Evolutionary conservation across 441 rosid species (phyloP).

Genomic region (Euphorbia schlechtendalii): DNA sequence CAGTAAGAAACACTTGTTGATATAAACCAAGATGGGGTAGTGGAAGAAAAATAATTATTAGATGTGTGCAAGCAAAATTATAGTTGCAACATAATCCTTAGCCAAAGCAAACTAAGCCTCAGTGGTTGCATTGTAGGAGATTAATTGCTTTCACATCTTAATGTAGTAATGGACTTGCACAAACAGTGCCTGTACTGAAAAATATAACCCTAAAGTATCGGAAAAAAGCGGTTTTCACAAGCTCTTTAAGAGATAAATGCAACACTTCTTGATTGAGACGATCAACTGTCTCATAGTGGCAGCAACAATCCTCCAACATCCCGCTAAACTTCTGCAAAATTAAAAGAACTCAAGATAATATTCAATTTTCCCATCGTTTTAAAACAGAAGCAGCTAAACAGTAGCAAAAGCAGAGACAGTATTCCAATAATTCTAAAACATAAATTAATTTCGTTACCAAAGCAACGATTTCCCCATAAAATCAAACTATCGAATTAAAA

Average conservation of each 20-base stretch:
- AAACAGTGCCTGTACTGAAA: not conserved
- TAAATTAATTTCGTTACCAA: not conserved
- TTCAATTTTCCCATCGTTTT: not conserved
- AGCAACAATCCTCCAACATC: slow-evolving; percentile 78
- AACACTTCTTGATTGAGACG: slow-evolving; percentile 52
- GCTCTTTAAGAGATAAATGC: slow-evolving; percentile 67
- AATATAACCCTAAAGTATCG: slow-evolving; percentile 73
- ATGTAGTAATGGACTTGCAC: not conserved
- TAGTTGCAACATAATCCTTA: too few relatives aligned
- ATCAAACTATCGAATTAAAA: too few relatives aligned
- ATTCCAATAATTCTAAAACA: not conserved
- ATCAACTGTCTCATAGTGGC: slow-evolving; percentile 80
- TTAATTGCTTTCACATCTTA: not conserved
- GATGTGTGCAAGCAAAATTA: too few relatives aligned
- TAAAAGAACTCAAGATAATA: not conserved
- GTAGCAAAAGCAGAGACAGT: not conserved
- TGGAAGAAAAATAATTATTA: too few relatives aligned
- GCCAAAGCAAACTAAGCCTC: too few relatives aligned
- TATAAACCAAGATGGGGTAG: too few relatives aligned
- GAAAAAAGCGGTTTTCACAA: slow-evolving; percentile 70
- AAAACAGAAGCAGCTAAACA: not conserved
- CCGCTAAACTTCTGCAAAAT: slow-evolving; percentile 48
- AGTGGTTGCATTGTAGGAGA: not conserved
- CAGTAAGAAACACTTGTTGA: not conserved
- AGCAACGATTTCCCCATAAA: too few relatives aligned